These are phyloP conservation scores for Pulveroboletus sp. DNA, from an alignment of 768 basidiomycete genomes.

Conservation along the genomic window DNA sequence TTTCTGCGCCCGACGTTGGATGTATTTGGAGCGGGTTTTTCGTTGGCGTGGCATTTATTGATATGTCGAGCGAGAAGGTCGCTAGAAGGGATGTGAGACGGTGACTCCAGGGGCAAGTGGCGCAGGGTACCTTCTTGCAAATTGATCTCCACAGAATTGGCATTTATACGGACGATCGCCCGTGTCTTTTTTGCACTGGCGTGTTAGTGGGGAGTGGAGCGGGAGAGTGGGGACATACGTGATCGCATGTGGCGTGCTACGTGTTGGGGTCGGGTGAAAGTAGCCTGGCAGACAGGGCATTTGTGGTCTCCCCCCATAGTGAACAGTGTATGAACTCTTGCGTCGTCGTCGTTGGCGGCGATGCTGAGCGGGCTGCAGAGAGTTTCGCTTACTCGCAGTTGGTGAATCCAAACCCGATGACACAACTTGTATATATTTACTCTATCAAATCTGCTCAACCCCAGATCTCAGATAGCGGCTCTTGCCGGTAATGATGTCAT, in stretches of 20 bases:
- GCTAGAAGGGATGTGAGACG: slow-evolving; percentile 35
- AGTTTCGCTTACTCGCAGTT: slow-evolving; percentile 17
- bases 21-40: slow-evolving; percentile 45
- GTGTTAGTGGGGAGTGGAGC: slow-evolving; percentile 20
- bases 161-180: slow-evolving; percentile 90
- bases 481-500: slow-evolving; percentile 32
- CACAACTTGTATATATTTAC: slow-evolving; percentile 39
- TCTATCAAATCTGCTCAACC: slow-evolving; percentile 23
- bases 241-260: slow-evolving; percentile 89
- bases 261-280: slow-evolving; percentile 87
- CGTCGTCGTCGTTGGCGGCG: slow-evolving; percentile 11
- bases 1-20: slow-evolving; percentile 50
- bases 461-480: slow-evolving; percentile 35
- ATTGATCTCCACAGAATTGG: slow-evolving; percentile 84
- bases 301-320: slow-evolving; percentile 79
- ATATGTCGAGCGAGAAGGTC: slow-evolving; percentile 83
- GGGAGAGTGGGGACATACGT: slow-evolving; percentile 50
- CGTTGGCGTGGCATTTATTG: slow-evolving; percentile 83
- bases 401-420: slow-evolving; percentile 31
- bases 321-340: background rate
- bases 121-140: slow-evolving; percentile 65
- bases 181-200: slow-evolving; percentile 51
- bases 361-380: slow-evolving; percentile 14
- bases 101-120: slow-evolving; percentile 6
- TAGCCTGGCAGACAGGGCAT: slow-evolving; percentile 83